Conservation (phyloP, 495 filamentous ascomycete species). For the Wilcoxina mikolae region DNA sequence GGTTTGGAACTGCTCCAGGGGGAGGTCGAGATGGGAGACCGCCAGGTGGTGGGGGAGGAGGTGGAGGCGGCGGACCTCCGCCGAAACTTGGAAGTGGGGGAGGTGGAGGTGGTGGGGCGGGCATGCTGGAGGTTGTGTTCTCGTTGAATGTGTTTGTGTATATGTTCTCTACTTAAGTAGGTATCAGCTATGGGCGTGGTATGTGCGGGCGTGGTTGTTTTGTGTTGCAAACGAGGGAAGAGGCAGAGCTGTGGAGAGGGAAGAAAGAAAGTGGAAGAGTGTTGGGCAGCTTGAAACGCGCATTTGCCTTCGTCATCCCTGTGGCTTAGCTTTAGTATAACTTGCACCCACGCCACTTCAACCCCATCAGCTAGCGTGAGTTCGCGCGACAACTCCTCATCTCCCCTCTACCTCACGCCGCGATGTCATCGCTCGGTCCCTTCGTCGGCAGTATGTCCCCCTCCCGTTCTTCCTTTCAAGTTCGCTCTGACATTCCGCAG, state of each 20-base stretch:
- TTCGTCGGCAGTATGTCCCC: slow-evolving; percentile 49
- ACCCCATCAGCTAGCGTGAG: neutral
- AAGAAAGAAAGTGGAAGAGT: neutral
- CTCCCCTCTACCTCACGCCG: neutral
- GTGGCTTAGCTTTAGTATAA: neutral
- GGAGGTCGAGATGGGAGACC: slow-evolving; percentile 6
- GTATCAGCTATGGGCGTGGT: no score
- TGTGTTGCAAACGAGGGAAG: no score
- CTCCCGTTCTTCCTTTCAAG: slow-evolving; percentile 6
- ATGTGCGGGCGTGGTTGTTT: no score
- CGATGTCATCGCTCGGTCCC: slow-evolving; percentile 47
- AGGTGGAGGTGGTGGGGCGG: slow-evolving; percentile 20
- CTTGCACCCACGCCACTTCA: neutral
- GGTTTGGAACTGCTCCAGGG: slow-evolving; percentile 2
- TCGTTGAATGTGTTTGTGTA: no score
- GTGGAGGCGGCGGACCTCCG: slow-evolving; percentile 19
- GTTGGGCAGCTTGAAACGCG: neutral
- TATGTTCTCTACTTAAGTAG: no score
- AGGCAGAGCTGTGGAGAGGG: no score
- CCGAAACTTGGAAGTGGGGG: slow-evolving; percentile 19
- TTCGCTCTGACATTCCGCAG: slow-evolving; percentile 34
- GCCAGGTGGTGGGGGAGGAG: slow-evolving; percentile 23
- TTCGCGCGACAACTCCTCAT: neutral
- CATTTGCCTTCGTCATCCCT: neutral
- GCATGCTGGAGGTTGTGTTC: slow-evolving; percentile 1